Conservation (phyloP, 441 rosid species). For the Jatropha multifida region DNA sequence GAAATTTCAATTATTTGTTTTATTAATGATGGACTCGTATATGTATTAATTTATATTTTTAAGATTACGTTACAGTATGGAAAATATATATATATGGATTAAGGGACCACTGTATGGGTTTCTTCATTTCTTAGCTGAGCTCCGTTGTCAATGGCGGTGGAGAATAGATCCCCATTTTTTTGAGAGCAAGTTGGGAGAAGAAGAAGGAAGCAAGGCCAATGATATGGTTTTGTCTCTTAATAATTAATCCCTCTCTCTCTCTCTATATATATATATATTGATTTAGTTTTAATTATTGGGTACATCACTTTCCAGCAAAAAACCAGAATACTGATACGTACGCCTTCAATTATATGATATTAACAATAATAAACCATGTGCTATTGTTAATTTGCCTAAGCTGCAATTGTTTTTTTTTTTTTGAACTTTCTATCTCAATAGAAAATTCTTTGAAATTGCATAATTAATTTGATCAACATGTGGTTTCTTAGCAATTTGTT, state of each 20-base stretch:
- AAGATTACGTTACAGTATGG: no score
- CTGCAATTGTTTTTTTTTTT: neutral
- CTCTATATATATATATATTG: neutral
- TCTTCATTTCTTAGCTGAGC: slow-evolving; percentile 13
- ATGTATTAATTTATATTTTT: no score
- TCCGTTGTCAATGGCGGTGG: slow-evolving; percentile 20
- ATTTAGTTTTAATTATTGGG: neutral
- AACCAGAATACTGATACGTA: neutral
- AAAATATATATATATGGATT: neutral
- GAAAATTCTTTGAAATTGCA: neutral
- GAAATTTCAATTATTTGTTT: no score
- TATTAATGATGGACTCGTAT: no score
- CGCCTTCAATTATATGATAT: neutral
- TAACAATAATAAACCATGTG: no score
- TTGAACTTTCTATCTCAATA: neutral
- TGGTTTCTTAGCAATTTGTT: no score
- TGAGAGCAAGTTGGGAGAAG: neutral
- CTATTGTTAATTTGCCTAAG: neutral
- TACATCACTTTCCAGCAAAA: neutral
- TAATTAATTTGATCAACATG: neutral
- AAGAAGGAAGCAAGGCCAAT: neutral
- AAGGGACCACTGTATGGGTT: slow-evolving; percentile 6
- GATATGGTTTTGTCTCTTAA: neutral
- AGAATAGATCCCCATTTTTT: neutral
- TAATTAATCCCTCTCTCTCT: neutral